Evolutionary conservation across 2,329 filamentous ascomycete species (phyloP), one percentile per base, ranked within the genome.

Genomic region (Sarocladium oryzae): DNA sequence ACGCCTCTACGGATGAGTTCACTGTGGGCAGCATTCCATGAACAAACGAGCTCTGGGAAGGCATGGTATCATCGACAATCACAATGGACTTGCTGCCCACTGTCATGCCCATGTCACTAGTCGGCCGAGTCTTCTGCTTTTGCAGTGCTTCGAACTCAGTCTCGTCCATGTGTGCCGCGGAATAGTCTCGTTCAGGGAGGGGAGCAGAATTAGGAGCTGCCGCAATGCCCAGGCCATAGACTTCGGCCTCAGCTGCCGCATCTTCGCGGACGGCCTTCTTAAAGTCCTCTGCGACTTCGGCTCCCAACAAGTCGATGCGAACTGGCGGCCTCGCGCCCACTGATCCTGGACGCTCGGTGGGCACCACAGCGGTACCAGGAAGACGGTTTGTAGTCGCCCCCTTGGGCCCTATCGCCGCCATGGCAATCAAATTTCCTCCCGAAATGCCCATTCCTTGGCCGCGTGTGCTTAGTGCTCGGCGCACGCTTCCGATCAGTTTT

Each of bases 61-160:
- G 69, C 15, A 76, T 58, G 0, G 84, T 85, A 28, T 81, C 82
- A 53, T 95, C 88, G 32, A 95, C 82, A 61, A 96, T 95, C 51
- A 96, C 78, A 57, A 96, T 95, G 0, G 89, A 95, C 62, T 91
- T 86, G 72, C 89, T 95, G n/a, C 89, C 88, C 10, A 77, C 76
- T 0, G 89, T 93, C 40, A 92, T 79, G 5, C 68, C 78, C 57
- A 73, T 72, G 54, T 82, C 78, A 55, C 78, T 81, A 11, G 64
- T 58, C 1, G 76, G 75, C 40, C 76, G 67, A 51, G 56, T 62
- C 53, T 53, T 68, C 8, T 67, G 57, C 6, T 62, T 61, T 4
- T 60, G 56, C 4, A 67, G 58, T 20, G 64, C 61, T n/a, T 69
- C 66, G n/a, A 71, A 61, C 3, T 55, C 60, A 21, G 52, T 61